Base-by-base conservation (phyloP, 1,139 yeast species). In the Geotrichum histeridarum region DNA sequence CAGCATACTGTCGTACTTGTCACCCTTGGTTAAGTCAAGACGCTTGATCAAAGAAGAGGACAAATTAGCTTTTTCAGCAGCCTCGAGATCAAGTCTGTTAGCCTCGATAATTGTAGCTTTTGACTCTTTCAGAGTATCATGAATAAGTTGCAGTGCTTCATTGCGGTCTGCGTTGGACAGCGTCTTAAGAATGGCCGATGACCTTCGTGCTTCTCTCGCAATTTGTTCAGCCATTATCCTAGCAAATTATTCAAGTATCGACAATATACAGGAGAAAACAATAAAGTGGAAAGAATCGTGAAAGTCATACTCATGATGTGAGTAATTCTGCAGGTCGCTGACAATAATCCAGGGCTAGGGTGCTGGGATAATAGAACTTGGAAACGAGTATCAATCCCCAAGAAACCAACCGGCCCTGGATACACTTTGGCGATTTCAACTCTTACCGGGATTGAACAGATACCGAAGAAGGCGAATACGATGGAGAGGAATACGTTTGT, bases 1-100 rank as follows among this genome's bases (percentile, higher is more conserved):
- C 53, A 93, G 78, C 99, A 94, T 94, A 36, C 87, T 76, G 61
- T 90, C 98, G 67, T 82, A 94, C 69, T 93, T 94, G 57, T 87
- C 97, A 50, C 84, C 82, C 58, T 79, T 80, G 51, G 87, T 78
- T 51, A 94, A 76, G 67, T 94, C 98, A 33, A 94, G 76, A 62
- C 99, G 77, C 66, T 88, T 90, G 54, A 91, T 75, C 61, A 94
- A 74, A 1, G 97, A 80, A 0, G 82, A 69, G 0, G 94, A 75
- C 37, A 91, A 72, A 11, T 81, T 77, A 52, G 79, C 76, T 8
- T 72, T 67, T 43, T 70, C 70, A 2, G 99, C 99, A 50, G 76
- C 77, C 50, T 79, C 80, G 76, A 94, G 75, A 68, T 94, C 99
- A 48, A 76, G 67, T 61, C 77, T 72, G 70, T 94, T 94, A 31